phyloP scores from a whole-genome alignment of 2,329 filamentous ascomycete species.

The Aspergillus sp. region DNA sequence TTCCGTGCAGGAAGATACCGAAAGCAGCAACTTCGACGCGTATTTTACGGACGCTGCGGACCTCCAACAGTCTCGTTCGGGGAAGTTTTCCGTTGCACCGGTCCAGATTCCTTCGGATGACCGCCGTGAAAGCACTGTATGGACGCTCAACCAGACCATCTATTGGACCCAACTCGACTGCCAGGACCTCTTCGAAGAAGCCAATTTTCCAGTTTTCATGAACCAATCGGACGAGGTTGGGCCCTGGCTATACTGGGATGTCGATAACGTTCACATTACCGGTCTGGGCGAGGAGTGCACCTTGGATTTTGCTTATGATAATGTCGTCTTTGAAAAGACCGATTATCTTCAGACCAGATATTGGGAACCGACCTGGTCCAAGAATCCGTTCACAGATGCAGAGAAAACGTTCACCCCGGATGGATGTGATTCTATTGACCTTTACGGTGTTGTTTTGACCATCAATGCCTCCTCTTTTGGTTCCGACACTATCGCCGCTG shows the following conservation, averaged over 20 bases:
- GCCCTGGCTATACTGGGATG: slow-evolving; percentile 27
- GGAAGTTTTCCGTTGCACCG: slow-evolving; percentile 31
- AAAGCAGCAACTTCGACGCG: slow-evolving; percentile 22
- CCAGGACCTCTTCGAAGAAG: slow-evolving; percentile 19
- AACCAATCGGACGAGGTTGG: slow-evolving; percentile 14
- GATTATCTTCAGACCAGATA: slow-evolving; percentile 36
- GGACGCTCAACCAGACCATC: slow-evolving; percentile 33
- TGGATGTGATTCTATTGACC: slow-evolving; percentile 30
- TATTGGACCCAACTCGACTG: slow-evolving; percentile 33
- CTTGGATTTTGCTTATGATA: slow-evolving; percentile 31
- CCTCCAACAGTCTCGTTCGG: slow-evolving; percentile 26
- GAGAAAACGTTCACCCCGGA: slow-evolving; percentile 24
- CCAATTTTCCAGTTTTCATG: slow-evolving; percentile 23
- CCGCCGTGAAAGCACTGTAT: slow-evolving; percentile 25
- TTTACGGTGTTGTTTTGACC: slow-evolving; percentile 34
- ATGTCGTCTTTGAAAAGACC: slow-evolving; percentile 26
- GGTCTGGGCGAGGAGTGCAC: slow-evolving; percentile 18
- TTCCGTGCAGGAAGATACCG: slow-evolving; percentile 26
- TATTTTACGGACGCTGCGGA: slow-evolving; percentile 18
- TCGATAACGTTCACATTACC: slow-evolving; percentile 24
- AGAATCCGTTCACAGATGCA: slow-evolving; percentile 9
- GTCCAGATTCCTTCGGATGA: slow-evolving; percentile 29
- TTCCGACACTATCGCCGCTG: slow-evolving; percentile 7
- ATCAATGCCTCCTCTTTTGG: slow-evolving; percentile 25
- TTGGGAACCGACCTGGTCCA: slow-evolving; percentile 31